Conservation (phyloP, 306 rosid genomes). For the Senna siamea region DNA sequence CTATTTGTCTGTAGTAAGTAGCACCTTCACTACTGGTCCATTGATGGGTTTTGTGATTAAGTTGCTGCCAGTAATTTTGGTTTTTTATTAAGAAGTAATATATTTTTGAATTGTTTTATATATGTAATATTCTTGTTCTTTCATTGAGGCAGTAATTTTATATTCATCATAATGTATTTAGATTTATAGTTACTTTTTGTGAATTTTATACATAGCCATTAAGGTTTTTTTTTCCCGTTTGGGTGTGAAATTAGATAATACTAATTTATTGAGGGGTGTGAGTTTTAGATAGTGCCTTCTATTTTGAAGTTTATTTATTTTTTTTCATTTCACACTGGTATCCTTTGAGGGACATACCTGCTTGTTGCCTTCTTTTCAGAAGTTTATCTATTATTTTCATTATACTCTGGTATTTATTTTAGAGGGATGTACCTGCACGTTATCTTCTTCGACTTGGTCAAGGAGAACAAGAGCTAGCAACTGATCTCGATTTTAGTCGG, state of each 20-base stretch:
- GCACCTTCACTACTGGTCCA: too few species aligned
- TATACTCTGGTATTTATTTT: constrained; percentile 37
- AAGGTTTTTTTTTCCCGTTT: not conserved
- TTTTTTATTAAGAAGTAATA: not conserved
- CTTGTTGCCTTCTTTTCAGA: not conserved
- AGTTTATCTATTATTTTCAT: constrained; percentile 18
- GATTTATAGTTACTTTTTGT: not conserved
- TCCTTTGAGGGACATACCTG: too few species aligned
- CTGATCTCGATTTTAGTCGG: constrained; percentile 97
- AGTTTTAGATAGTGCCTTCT: too few species aligned
- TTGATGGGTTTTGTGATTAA: too few species aligned
- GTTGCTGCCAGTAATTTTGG: too few species aligned
- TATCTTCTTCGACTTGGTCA: constrained; percentile 99
- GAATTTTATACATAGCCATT: not conserved
- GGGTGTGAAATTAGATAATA: constrained; percentile 4
- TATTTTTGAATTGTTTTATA: not conserved
- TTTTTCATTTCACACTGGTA: too few species aligned
- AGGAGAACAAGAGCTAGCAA: constrained; percentile 98
- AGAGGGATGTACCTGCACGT: constrained; percentile 99
- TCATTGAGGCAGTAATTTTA: constrained; percentile 14
- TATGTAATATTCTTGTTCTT: constrained; percentile 1
- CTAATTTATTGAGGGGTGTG: constrained; percentile 25
- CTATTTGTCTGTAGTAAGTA: too few species aligned
- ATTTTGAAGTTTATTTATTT: too few species aligned
- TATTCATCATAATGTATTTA: constrained; percentile 5